A percentile compares a stretch with the other conserved stretches of the same genome.
phyloP scores from a whole-genome alignment of 805 yeast genomes.

The Ogataea parapolymorpha region DNA sequence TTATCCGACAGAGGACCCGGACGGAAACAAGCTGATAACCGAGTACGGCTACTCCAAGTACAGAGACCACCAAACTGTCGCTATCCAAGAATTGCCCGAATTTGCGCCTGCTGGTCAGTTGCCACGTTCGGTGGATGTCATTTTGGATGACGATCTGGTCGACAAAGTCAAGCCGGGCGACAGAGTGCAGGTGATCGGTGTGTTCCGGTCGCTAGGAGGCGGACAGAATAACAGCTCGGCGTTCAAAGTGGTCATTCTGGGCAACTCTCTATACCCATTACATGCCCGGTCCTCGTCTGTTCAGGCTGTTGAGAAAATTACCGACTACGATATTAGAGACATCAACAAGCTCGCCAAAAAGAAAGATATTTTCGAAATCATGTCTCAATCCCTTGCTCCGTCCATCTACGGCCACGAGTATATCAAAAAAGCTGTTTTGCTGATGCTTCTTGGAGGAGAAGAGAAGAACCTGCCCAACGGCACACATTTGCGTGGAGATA shows the following conservation, averaged over 20 bases:
- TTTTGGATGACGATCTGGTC: conserved; percentile 93
- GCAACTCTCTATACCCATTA: conserved; percentile 84
- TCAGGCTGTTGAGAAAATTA: conserved; percentile 67
- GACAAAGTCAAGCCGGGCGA: conserved; percentile 95
- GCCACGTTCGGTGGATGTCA: conserved; percentile 88
- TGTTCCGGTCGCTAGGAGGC: conserved; percentile 87
- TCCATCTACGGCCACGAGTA: conserved; percentile 91
- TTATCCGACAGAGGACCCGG: conserved; percentile 90
- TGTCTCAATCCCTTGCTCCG: conserved; percentile 89
- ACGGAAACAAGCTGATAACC: conserved; percentile 82
- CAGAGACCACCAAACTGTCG: conserved; percentile 88
- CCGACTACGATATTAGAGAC: conserved; percentile 81
- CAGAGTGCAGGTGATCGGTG: conserved; percentile 90
- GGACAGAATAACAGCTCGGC: conserved; percentile 57
- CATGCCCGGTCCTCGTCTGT: conserved; percentile 74
- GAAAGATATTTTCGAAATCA: conserved; percentile 67
- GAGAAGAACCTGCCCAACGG: conserved; percentile 94
- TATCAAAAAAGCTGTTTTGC: conserved; percentile 84
- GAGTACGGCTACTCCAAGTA: conserved; percentile 93
- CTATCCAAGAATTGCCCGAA: conserved; percentile 97
- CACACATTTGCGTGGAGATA: conserved; percentile 96
- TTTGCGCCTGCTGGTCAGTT: conserved; percentile 97
- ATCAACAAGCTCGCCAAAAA: conserved; percentile 75
- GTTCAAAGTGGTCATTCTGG: conserved; percentile 79
- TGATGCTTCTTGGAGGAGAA: conserved; percentile 90